Conservation (phyloP, 2,329 filamentous ascomycete genomes). For the Annulohypoxylon truncatum region DNA sequence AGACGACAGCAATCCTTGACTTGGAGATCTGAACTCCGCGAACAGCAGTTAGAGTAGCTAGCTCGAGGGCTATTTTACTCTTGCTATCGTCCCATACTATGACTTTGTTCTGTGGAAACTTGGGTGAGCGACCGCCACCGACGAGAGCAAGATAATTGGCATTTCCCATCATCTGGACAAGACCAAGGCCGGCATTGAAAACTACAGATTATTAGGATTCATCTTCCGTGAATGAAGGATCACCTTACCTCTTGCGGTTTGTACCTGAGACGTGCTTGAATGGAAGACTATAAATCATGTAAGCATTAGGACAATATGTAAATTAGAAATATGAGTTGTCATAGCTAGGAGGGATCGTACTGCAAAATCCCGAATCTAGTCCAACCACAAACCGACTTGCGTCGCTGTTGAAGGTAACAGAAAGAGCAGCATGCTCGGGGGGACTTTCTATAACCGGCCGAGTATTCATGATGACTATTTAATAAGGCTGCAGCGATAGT, state of each 20-base stretch:
- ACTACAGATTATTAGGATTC: conserved; percentile 38
- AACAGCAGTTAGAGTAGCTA: conserved; percentile 84
- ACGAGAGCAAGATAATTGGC: conserved; percentile 90
- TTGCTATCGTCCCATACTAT: conserved; percentile 93
- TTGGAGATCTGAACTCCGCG: conserved; percentile 82
- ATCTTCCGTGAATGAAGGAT: not conserved
- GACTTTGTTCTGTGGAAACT: conserved; percentile 89
- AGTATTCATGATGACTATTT: conserved; percentile 78
- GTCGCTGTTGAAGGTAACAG: conserved; percentile 86
- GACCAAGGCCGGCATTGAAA: conserved; percentile 83
- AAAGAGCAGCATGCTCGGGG: conserved; percentile 79
- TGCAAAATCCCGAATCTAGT: conserved; percentile 85
- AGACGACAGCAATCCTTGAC: conserved; percentile 80
- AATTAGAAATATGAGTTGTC: not conserved
- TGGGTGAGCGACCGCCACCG: conserved; percentile 85
- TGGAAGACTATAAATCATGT: conserved; percentile 70
- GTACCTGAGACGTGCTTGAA: conserved; percentile 76
- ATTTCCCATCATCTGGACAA: conserved; percentile 87
- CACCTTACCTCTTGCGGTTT: conserved; percentile 61
- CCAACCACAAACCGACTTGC: conserved; percentile 88
- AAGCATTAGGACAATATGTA: conserved; percentile 38
- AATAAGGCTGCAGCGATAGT: conserved; percentile 23
- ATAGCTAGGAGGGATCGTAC: conserved; percentile 60
- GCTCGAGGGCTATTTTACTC: conserved; percentile 76
- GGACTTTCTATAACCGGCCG: conserved; percentile 85